phyloP scores from a whole-genome alignment of 192 early-diverging fungal genomes.

The Funneliformis geosporum region DNA sequence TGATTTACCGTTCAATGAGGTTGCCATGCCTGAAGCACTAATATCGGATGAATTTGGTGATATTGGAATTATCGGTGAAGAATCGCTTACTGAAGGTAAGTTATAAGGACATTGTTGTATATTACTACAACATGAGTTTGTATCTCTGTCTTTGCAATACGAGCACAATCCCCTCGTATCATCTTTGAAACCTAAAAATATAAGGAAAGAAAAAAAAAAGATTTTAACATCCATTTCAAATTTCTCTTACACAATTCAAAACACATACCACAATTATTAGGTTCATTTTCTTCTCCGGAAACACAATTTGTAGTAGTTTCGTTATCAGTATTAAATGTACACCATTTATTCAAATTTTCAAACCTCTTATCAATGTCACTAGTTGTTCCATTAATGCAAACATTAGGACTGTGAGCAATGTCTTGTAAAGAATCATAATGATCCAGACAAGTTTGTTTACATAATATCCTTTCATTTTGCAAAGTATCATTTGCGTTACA shows the following conservation, averaged over 20 bases:
- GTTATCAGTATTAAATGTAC: background rate
- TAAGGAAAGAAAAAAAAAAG: background rate
- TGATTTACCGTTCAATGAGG: background rate
- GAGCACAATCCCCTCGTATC: background rate
- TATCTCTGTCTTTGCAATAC: background rate
- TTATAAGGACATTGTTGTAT: background rate
- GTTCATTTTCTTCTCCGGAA: slow-evolving; percentile 25
- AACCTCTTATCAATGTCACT: background rate
- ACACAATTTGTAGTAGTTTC: background rate
- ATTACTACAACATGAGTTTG: background rate
- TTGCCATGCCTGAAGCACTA: background rate
- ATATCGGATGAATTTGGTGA: background rate
- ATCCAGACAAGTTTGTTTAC: slow-evolving; percentile 2
- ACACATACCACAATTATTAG: slow-evolving; percentile 26
- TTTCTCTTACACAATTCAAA: background rate
- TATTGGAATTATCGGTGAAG: background rate
- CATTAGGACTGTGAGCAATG: background rate
- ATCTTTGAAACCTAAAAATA: background rate
- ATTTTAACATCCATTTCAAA: background rate
- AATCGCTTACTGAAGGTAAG: background rate
- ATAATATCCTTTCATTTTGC: background rate
- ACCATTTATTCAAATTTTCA: slow-evolving; percentile 1
- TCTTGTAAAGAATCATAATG: background rate
- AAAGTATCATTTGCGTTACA: background rate
- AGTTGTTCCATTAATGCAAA: background rate